Evolutionary conservation across 495 filamentous ascomycete species (phyloP).

Genomic region (Daldinia bambusicola): DNA sequence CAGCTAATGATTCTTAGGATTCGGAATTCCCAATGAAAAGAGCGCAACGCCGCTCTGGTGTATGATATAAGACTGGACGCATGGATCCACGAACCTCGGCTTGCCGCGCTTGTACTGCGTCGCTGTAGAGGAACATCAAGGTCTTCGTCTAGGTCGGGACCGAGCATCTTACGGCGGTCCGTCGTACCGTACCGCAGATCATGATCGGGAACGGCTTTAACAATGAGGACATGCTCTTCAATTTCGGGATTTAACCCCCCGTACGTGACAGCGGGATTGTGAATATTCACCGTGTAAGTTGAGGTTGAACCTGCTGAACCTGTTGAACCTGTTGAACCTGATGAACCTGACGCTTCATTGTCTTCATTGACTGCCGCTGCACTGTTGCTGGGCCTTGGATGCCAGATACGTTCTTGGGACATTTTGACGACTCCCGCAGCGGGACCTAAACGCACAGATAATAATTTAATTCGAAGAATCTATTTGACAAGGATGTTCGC

Average conservation of each 20-base stretch:
- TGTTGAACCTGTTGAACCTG: too few relatives aligned
- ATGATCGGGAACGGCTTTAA: conserved; percentile 41
- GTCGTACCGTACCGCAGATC: conserved; percentile 29
- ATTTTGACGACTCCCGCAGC: conserved; percentile 26
- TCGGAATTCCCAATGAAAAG: conserved; percentile 5
- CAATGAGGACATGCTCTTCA: conserved; percentile 39
- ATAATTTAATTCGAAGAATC: conserved; percentile 38
- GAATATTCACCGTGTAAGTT: conserved; percentile 36
- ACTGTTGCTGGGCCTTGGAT: not conserved
- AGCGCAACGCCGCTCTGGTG: not conserved
- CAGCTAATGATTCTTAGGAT: conserved; percentile 21
- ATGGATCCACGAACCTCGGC: conserved; percentile 40
- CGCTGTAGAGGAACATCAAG: conserved; percentile 12
- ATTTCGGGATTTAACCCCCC: conserved; percentile 46
- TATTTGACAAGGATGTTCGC: conserved; percentile 37
- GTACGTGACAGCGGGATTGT: conserved; percentile 42
- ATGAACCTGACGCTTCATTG: too few relatives aligned
- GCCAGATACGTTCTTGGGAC: conserved; percentile 20
- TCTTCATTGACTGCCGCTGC: too few relatives aligned
- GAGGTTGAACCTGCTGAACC: conserved; percentile 13
- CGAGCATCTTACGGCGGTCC: conserved; percentile 30
- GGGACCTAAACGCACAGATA: conserved; percentile 35
- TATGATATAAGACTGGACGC: conserved; percentile 1
- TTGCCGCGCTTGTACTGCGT: conserved; percentile 24
- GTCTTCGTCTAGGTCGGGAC: conserved; percentile 26